A percentile compares a stretch with the other conserved stretches of the same genome.
Evolutionary conservation across 768 basidiomycete genomes (phyloP).

Genomic region (Boletus huronensis): DNA sequence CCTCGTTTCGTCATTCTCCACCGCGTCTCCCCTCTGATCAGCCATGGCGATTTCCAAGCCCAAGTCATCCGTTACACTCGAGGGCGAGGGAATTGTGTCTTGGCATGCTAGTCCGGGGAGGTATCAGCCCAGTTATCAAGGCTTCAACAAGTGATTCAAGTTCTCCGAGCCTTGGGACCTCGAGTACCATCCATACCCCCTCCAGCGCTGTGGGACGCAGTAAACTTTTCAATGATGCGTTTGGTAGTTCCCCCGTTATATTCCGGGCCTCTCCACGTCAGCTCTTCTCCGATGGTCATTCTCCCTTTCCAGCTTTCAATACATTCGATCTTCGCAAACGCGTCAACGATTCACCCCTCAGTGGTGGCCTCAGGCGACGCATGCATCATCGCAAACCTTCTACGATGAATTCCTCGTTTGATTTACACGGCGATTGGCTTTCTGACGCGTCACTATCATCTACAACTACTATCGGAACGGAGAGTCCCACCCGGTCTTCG

Average conservation of each 20-base stretch:
- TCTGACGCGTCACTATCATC: slow-evolving; percentile 32
- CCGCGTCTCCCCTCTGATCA: slow-evolving; percentile 73
- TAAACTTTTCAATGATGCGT: slow-evolving; percentile 28
- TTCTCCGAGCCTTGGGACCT: slow-evolving; percentile 28
- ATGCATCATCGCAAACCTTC: slow-evolving; percentile 27
- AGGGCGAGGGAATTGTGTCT: slow-evolving; percentile 61
- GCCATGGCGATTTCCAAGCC: slow-evolving; percentile 79
- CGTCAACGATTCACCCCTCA: slow-evolving; percentile 48
- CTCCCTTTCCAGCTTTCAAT: slow-evolving; percentile 32
- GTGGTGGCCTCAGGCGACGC: slow-evolving; percentile 30
- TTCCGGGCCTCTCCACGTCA: slow-evolving; percentile 43
- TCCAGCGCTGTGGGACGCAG: slow-evolving; percentile 24
- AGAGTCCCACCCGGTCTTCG: slow-evolving; percentile 28
- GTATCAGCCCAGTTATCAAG: slow-evolving; percentile 46
- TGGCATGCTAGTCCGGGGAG: slow-evolving; percentile 55
- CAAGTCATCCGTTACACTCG: slow-evolving; percentile 72
- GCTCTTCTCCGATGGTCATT: slow-evolving; percentile 35
- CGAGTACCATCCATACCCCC: slow-evolving; percentile 31
- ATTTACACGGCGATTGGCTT: slow-evolving; percentile 28
- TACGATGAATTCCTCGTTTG: slow-evolving; percentile 25
- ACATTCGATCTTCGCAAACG: slow-evolving; percentile 34
- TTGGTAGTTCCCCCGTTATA: slow-evolving; percentile 36
- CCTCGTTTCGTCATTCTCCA: slow-evolving; percentile 75
- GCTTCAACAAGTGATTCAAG: slow-evolving; percentile 27
- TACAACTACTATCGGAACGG: slow-evolving; percentile 15